Conservation (phyloP, 495 filamentous ascomycete genomes). For the Hypoxylon rickii region DNA sequence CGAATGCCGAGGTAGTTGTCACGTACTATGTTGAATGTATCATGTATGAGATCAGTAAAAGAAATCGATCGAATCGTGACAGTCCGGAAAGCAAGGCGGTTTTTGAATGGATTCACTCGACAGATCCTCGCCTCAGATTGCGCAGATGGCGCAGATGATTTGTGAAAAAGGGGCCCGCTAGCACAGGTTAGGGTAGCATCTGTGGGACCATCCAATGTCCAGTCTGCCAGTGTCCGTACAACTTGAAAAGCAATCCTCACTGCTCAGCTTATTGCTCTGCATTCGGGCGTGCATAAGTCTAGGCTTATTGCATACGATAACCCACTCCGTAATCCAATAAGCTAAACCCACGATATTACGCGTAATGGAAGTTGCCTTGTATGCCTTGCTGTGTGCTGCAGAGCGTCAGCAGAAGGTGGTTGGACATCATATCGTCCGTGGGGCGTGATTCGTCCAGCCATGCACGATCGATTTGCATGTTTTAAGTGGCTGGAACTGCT, state of each 20-base stretch:
- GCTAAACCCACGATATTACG: constrained; percentile 35
- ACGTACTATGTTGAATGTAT: not conserved
- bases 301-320: constrained; percentile 23
- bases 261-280: constrained; percentile 31
- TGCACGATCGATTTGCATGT: constrained; percentile 10
- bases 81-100: constrained; percentile 6
- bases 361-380: constrained; percentile 36
- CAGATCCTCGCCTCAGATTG: not conserved
- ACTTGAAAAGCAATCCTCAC: constrained; percentile 26
- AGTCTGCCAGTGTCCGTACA: constrained; percentile 17
- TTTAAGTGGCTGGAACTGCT: constrained; percentile 27
- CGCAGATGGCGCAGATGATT: constrained; percentile 6
- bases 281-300: constrained; percentile 36
- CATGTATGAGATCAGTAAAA: constrained; percentile 2
- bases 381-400: constrained; percentile 32
- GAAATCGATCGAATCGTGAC: constrained; percentile 21
- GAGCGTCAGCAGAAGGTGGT: constrained; percentile 32
- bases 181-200: constrained; percentile 4
- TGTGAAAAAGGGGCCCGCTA: constrained; percentile 7
- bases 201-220: constrained; percentile 9
- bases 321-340: constrained; percentile 34
- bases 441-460: constrained; percentile 22
- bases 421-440: constrained; percentile 19
- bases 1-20: constrained; percentile 8
- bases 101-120: constrained; percentile 23